phyloP scores from a whole-genome alignment of 306 rosid species.

The Begonia masoniana region DNA sequence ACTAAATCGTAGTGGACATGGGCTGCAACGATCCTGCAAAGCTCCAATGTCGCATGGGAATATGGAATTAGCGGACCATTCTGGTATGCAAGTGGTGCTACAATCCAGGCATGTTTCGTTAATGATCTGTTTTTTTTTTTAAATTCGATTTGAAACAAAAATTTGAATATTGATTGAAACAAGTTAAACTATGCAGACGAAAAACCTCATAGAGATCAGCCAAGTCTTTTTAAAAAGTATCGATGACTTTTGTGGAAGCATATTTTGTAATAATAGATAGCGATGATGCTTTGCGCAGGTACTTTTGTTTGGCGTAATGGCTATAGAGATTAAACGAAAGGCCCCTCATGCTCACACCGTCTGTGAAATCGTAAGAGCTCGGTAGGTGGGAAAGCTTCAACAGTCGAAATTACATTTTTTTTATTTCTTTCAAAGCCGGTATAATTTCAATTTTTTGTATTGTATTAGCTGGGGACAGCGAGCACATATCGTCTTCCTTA shows the following conservation, averaged over 20 bases:
- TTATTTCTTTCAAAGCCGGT: not conserved
- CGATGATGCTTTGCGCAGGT: slow-evolving; percentile 31
- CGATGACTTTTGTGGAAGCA: too few species aligned
- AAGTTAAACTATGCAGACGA: too few species aligned
- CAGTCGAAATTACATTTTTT: not conserved
- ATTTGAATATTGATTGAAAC: too few species aligned
- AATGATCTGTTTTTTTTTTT: too few species aligned
- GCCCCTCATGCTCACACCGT: slow-evolving; percentile 94
- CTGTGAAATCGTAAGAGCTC: slow-evolving; percentile 89
- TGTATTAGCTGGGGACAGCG: slow-evolving; percentile 73
- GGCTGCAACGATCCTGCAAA: slow-evolving; percentile 92
- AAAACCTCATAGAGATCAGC: not conserved
- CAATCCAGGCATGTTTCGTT: slow-evolving; percentile 51
- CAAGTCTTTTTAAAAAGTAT: not conserved
- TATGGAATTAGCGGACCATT: slow-evolving; percentile 93
- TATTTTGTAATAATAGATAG: too few species aligned
- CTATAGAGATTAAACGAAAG: slow-evolving; percentile 93
- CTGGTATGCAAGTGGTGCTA: slow-evolving; percentile 99
- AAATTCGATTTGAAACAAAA: too few species aligned
- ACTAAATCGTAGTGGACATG: slow-evolving; percentile 67
- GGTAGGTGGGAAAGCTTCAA: slow-evolving; percentile 31
- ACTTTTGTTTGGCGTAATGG: slow-evolving; percentile 79
- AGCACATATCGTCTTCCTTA: slow-evolving; percentile 70
- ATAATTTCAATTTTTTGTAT: not conserved
- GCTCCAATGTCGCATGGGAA: slow-evolving; percentile 95